phyloP scores from a whole-genome alignment of 441 rosid species.

The Euphorbia schlechtendalii region DNA sequence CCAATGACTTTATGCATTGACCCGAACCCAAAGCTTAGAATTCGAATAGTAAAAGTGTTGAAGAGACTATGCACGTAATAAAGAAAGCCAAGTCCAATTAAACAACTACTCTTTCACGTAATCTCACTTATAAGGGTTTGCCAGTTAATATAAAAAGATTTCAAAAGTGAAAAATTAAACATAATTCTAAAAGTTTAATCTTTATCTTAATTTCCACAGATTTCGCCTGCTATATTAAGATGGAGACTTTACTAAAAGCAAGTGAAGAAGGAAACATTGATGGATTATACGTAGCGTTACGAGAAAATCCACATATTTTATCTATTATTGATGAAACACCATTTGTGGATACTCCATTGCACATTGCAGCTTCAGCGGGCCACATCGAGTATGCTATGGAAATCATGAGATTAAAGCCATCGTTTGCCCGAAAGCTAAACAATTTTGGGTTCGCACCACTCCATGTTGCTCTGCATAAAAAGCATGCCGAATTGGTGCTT shows the following conservation, averaged over 20 bases:
- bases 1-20: no score
- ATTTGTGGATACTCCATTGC: conserved; percentile 29
- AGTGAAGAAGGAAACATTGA: conserved; percentile 24
- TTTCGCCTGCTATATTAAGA: not conserved
- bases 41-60: no score
- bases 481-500: not conserved
- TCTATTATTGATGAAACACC: conserved; percentile 16
- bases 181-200: no score
- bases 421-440: conserved; percentile 19
- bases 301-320: conserved; percentile 20
- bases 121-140: no score
- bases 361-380: conserved; percentile 25
- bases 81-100: no score
- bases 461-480: conserved; percentile 11
- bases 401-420: conserved; percentile 25
- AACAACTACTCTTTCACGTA: no score
- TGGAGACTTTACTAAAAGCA: not conserved
- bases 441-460: conserved; percentile 11
- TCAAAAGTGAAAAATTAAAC: no score
- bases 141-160: no score
- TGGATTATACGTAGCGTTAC: conserved; percentile 18
- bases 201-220: no score
- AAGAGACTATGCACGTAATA: no score
- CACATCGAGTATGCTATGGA: conserved; percentile 25
- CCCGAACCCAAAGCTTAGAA: no score